Conservation (phyloP, 2,329 filamentous ascomycete genomes). For the Orbilia quercus region DNA sequence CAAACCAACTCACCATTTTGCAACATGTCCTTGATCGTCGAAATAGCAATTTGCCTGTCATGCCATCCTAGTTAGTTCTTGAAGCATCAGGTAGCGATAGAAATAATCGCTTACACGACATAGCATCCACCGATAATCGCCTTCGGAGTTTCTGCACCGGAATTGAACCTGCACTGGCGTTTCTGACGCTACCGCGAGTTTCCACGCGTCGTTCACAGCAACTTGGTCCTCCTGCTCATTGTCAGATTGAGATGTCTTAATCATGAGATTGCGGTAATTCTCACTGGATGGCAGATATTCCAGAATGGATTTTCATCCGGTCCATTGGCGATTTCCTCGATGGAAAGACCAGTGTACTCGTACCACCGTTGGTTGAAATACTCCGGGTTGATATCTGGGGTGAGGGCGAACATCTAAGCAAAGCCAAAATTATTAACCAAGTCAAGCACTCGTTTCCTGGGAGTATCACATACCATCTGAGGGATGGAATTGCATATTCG, state of each 20-base stretch:
- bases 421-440: not conserved
- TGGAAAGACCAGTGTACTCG: conserved; percentile 52
- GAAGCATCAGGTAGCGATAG: not conserved
- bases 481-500: conserved; percentile 52
- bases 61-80: not conserved
- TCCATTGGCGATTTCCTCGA: conserved; percentile 19
- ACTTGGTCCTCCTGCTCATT: conserved; percentile 46
- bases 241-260: conserved; percentile 11
- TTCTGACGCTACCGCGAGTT: conserved; percentile 67
- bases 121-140: conserved; percentile 82
- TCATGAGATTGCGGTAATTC: conserved; percentile 4
- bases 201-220: conserved; percentile 48
- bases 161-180: conserved; percentile 75
- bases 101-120: conserved; percentile 67
- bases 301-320: conserved; percentile 36
- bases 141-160: conserved; percentile 73
- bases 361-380: conserved; percentile 56
- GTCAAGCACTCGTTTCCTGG: not conserved
- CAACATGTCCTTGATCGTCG: conserved; percentile 23
- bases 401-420: conserved; percentile 47
- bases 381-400: conserved; percentile 47
- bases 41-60: conserved; percentile 42
- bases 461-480: conserved; percentile 40
- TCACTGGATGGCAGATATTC: conserved; percentile 52
- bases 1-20: conserved; percentile 40